phyloP scores from a whole-genome alignment of 202 grass and related monocot species.

The Schoenoplectus triqueter region DNA sequence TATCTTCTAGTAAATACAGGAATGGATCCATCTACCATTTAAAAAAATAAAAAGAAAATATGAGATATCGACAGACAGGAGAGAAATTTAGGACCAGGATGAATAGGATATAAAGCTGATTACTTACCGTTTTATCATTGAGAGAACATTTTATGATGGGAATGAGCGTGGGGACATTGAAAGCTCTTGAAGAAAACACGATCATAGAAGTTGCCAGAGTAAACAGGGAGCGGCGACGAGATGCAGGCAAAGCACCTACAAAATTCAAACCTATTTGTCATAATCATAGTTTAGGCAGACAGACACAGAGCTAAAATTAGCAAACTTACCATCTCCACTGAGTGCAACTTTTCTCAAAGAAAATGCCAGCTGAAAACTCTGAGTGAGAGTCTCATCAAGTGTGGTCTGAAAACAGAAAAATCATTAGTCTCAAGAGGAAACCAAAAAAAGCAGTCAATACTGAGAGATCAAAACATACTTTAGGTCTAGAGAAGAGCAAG shows the following conservation, averaged over 20 bases:
- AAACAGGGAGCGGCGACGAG: constrained; percentile 77
- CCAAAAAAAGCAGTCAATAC: not conserved
- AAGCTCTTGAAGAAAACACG: constrained; percentile 91
- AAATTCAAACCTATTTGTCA: constrained; percentile 9
- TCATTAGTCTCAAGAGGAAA: constrained; percentile 38
- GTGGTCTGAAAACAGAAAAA: constrained; percentile 72
- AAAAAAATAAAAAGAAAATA: constrained; percentile 40
- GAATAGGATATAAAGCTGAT: constrained; percentile 16
- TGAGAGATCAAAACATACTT: constrained; percentile 57
- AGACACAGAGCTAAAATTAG: constrained; percentile 19
- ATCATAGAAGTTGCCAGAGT: constrained; percentile 90
- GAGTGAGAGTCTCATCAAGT: constrained; percentile 81
- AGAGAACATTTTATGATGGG: constrained; percentile 81
- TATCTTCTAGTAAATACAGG: constrained; percentile 79
- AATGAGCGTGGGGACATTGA: constrained; percentile 74
- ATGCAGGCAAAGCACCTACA: constrained; percentile 79
- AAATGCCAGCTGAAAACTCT: constrained; percentile 97
- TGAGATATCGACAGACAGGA: constrained; percentile 25
- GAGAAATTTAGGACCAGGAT: constrained; percentile 32
- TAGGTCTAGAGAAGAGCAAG: constrained; percentile 82
- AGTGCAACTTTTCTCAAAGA: constrained; percentile 75
- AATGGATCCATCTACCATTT: constrained; percentile 82
- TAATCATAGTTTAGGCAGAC: constrained; percentile 17
- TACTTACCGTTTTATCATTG: constrained; percentile 68
- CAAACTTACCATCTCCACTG: constrained; percentile 55